Evolutionary conservation across 306 rosid genomes (phyloP).

Genomic region (Corylus americana): DNA sequence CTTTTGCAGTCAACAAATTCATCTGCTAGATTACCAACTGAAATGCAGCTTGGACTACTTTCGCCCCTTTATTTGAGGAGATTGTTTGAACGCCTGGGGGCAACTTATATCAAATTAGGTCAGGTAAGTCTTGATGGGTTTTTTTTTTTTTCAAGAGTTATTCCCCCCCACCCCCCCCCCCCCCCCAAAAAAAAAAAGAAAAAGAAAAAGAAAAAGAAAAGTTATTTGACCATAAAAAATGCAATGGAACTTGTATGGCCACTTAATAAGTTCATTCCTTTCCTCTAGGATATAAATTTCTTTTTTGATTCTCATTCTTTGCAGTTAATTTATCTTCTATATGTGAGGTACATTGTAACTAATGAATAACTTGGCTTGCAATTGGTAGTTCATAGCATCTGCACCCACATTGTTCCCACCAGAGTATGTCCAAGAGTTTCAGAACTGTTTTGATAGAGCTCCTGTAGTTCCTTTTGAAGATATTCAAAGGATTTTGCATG

Average conservation of each 20-base stretch:
- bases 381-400: conserved; percentile 79
- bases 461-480: conserved; percentile 80
- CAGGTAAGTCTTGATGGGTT: conserved; percentile 55
- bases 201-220: neutral
- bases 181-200: too few species aligned
- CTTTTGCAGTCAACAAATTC: conserved; percentile 68
- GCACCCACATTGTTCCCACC: conserved; percentile 93
- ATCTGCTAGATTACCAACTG: conserved; percentile 59
- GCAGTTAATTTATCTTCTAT: conserved; percentile 22
- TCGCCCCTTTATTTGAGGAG: conserved; percentile 85
- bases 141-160: neutral
- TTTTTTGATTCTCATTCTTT: conserved; percentile 3
- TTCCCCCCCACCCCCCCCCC: too few species aligned
- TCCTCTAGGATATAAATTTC: neutral
- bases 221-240: conserved; percentile 9
- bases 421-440: conserved; percentile 94
- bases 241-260: conserved; percentile 11
- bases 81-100: conserved; percentile 92
- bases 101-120: conserved; percentile 90
- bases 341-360: conserved; percentile 11
- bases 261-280: conserved; percentile 15
- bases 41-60: conserved; percentile 75
- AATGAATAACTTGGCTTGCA: conserved; percentile 37
- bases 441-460: conserved; percentile 90
- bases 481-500: conserved; percentile 66